Evolutionary conservation across 2,329 filamentous ascomycete genomes (phyloP).

Genomic region (Allantophomopsis lycopodina): DNA sequence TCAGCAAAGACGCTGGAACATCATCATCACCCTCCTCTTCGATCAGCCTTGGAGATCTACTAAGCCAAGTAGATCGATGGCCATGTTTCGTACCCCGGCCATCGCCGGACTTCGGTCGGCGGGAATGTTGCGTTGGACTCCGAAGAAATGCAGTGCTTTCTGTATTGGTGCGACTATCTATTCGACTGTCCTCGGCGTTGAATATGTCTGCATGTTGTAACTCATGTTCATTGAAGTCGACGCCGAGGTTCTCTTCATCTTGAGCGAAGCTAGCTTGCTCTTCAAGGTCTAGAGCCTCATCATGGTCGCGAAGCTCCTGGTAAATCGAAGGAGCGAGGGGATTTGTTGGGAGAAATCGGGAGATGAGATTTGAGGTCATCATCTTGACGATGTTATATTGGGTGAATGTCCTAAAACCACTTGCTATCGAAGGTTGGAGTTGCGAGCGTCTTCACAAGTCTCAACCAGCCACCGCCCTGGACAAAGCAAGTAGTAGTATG

Average conservation of each 20-base stretch:
- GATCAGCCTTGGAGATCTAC: conserved; percentile 18
- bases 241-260: conserved; percentile 18
- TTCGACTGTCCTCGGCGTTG: conserved; percentile 15
- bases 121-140: conserved; percentile 6
- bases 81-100: conserved; percentile 2
- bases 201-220: conserved; percentile 15
- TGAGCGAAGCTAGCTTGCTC: conserved; percentile 16
- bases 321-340: conserved; percentile 18
- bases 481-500: too few relatives aligned
- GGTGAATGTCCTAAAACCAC: too few relatives aligned
- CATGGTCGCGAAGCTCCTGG: conserved; percentile 18
- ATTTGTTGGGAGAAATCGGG: conserved; percentile 17
- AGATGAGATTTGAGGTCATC: conserved; percentile 19
- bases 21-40: conserved; percentile 29
- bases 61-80: conserved; percentile 10
- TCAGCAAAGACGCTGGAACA: conserved; percentile 47
- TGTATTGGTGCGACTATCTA: conserved; percentile 16
- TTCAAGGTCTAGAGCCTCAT: conserved; percentile 17
- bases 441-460: too few relatives aligned
- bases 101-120: conserved; percentile 1
- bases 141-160: conserved; percentile 17
- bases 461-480: too few relatives aligned
- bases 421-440: too few relatives aligned
- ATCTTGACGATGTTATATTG: conserved; percentile 4
- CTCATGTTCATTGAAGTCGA: conserved; percentile 16